Evolutionary conservation across 139 green algal species (phyloP), one percentile per base, ranked within the genome.

Genomic region (Chlamydomonas incerta): DNA sequence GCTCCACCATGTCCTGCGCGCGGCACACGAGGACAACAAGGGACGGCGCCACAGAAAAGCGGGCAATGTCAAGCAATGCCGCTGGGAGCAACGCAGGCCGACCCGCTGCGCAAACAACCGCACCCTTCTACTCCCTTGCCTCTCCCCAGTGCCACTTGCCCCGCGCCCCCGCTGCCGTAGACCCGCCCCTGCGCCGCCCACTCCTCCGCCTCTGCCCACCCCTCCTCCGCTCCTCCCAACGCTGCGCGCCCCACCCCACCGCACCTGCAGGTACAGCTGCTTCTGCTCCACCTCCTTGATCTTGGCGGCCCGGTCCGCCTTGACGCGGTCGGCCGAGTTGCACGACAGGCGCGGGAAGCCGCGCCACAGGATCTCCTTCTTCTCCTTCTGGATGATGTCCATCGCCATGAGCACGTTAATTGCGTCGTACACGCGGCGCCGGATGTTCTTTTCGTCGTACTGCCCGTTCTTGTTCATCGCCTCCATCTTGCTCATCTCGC

Each of bases 341-440:
- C 77, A 55, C 24, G 62, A 70, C 34, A 75, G 68, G n/a, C n/a
- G 67, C 24, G 87, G 89, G 62, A 93, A 88, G 52, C 89, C 90
- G 50, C 82, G 87, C 90, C 90, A 93, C 20, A 86, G 86, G 84
- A 93, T 93, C 62, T 87, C 84, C 91, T 99, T 99, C 87, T 98
- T 97, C 74, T 97, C 94, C 88, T 98, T 99, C 69, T 85, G 74
- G 57, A 99, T 99, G 71, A 99, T 96, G 86, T 96, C 93, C 79
- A 98, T 95, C 11, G 97, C 97, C 92, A 98, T 96, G 23, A 99
- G 93, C 83, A 99, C 97, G 88, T 99, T 99, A 52, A 99, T 94
- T 0, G 97, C 97, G 81, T 99, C 97, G 81, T 99, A 99, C 79
- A 99, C 97, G 0, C 97, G 94, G 31, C 97, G 92, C 60, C 83